Evolutionary conservation across 345 rosid genomes (phyloP), one percentile per base, ranked within the genome.

Genomic region (Linum lewisii): DNA sequence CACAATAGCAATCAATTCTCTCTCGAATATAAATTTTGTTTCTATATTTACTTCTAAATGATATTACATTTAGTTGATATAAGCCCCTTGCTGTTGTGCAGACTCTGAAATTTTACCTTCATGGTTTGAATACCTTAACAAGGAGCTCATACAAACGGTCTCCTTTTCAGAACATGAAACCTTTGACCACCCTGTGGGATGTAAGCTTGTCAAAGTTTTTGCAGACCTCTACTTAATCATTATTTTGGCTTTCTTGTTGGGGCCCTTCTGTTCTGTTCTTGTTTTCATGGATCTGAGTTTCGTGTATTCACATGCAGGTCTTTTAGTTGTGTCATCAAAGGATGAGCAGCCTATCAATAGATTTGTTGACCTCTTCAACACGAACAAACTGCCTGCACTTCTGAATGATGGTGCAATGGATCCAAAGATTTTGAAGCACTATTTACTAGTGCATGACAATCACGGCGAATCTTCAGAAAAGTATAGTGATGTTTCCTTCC

Each of bases 181-280:
- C 63, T 93, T 87, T 73, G 99, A 93, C 63, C 96, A 93, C 76
- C 99, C 99, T 11, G 96, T 93, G 77, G 92, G 96, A 56, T 93
- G 97, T 93, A 82, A 80, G 94, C 63, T 66, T 66, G 66, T 25
- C 50, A 62, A 76, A 34, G 15, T 62, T 62, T 5, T 72, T 4
- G 51, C 20, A 13, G n/a, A 62, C 51, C 58, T 70, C 21, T 24
- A 4, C 58, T 8, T 69, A 53, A 54, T 32, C 21, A 57, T 66
- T 22, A 52, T 38, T 69, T 63, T 52, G 68, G 58, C 47, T 52
- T 69, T 22, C 44, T 60, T 10, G 19, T 60, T 0, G 63, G 16
- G 51, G 16, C 32, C 38, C 26, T 55, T 10, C 58, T n/a, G 51
- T 14, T 55, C 7, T 36, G 36, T 24, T 20, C 54, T 24, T 22